Conservation (phyloP, 257 asterid genomes). For the Paulownia fortunei region DNA sequence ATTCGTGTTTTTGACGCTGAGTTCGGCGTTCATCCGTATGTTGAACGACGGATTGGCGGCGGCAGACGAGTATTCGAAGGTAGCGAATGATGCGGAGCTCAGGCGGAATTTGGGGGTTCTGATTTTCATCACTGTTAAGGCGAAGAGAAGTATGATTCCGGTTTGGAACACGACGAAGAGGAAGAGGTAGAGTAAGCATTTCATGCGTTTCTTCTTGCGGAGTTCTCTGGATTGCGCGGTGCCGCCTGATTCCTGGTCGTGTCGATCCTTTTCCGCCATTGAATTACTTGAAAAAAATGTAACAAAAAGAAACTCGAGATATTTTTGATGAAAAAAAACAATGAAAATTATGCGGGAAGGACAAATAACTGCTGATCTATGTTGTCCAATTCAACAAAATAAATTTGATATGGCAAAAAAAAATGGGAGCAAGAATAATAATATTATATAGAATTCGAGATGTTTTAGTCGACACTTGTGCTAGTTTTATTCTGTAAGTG, state of each 20-base stretch:
- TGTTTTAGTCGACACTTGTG: no score
- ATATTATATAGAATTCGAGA: no score
- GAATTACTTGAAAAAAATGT: not conserved
- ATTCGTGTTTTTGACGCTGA: conserved; percentile 42
- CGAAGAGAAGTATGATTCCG: conserved; percentile 33
- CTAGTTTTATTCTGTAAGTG: no score
- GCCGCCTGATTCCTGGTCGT: not conserved
- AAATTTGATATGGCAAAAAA: no score
- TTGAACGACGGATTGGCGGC: conserved; percentile 33
- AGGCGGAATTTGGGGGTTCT: conserved; percentile 45
- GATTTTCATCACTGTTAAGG: conserved; percentile 38
- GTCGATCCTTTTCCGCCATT: conserved; percentile 16
- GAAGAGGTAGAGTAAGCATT: conserved; percentile 28
- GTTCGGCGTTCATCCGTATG: conserved; percentile 30
- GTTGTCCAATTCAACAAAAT: no score
- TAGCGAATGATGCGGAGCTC: conserved; percentile 23
- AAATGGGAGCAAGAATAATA: no score
- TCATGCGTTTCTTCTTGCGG: conserved; percentile 28
- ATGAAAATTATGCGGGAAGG: not conserved
- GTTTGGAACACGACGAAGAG: conserved; percentile 37
- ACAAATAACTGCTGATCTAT: no score
- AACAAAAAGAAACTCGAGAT: no score
- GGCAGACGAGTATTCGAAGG: conserved; percentile 22
- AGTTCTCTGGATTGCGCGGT: conserved; percentile 13
- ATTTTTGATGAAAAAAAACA: not conserved